Percentiles rank a stretch among this genome's conserved stretches.
Conservation (phyloP, 345 rosid species). For the Brassica rapa region DNA sequence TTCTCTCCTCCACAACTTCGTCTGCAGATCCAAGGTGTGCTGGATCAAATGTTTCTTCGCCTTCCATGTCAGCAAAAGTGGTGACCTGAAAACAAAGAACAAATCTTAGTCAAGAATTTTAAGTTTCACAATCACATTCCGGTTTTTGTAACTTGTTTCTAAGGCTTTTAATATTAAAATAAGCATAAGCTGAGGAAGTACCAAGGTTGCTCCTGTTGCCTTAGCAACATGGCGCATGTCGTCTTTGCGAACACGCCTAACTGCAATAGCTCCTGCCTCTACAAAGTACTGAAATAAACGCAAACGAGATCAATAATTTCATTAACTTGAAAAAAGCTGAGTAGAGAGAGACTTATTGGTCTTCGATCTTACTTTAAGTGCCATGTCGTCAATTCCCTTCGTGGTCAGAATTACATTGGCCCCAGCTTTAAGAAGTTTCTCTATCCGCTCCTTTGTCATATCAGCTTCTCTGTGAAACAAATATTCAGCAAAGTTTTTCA, state of each 20-base stretch:
- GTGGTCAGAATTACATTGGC: conserved; percentile 94
- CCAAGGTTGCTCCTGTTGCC: conserved; percentile 98
- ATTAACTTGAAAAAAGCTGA: not conserved
- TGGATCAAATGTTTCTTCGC: conserved; percentile 90
- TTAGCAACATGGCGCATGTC: conserved; percentile 98
- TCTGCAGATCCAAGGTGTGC: conserved; percentile 80
- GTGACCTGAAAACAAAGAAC: conserved; percentile 59
- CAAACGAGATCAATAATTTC: not conserved
- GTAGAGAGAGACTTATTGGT: not conserved
- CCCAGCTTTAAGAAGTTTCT: conserved; percentile 89
- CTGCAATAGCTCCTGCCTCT: conserved; percentile 97
- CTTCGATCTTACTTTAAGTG: conserved; percentile 64
- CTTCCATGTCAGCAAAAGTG: conserved; percentile 98
- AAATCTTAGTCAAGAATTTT: not conserved
- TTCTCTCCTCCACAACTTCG: conserved; percentile 91
- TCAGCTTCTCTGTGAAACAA: conserved; percentile 77
- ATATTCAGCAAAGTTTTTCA: not conserved
- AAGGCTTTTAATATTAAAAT: not conserved
- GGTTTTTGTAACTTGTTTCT: conserved; percentile 6
- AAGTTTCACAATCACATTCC: not conserved
- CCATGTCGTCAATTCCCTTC: conserved; percentile 99
- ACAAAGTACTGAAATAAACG: conserved; percentile 77
- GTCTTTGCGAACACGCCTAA: conserved; percentile 91
- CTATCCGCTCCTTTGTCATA: conserved; percentile 94
- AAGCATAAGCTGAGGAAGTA: conserved; percentile 23